These are phyloP conservation scores for Thamnidium elegans DNA, from an alignment of 192 early-diverging fungal species.

Conservation along the genomic window DNA sequence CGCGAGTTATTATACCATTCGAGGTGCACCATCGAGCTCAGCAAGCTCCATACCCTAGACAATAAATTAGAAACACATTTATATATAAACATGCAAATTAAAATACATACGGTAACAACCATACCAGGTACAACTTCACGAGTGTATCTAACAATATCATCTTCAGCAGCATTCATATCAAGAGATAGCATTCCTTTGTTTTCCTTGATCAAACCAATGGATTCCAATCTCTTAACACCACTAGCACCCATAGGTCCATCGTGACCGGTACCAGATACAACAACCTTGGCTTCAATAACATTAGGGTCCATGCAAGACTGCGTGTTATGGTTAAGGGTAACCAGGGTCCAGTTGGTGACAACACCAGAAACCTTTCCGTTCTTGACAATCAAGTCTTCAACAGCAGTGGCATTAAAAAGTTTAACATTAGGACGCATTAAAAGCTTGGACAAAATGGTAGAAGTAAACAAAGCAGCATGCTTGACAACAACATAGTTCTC, in stretches of 20 bases:
- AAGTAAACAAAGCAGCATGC: slow-evolving; percentile 72
- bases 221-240: slow-evolving; percentile 61
- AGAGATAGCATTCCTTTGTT: slow-evolving; percentile 61
- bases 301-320: slow-evolving; percentile 72
- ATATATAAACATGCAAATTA: not conserved
- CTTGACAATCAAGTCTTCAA: slow-evolving; percentile 68
- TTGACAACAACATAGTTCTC: slow-evolving; percentile 72
- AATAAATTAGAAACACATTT: slow-evolving; percentile 17
- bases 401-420: slow-evolving; percentile 74
- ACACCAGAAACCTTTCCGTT: slow-evolving; percentile 59
- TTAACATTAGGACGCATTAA: slow-evolving; percentile 61
- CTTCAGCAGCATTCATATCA: slow-evolving; percentile 70
- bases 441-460: slow-evolving; percentile 66
- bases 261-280: slow-evolving; percentile 65
- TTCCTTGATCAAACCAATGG: slow-evolving; percentile 54
- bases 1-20: slow-evolving; percentile 46
- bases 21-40: slow-evolving; percentile 63
- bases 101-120: slow-evolving; percentile 45
- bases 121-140: slow-evolving; percentile 68
- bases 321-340: slow-evolving; percentile 54
- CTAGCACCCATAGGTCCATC: slow-evolving; percentile 70
- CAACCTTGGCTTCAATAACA: slow-evolving; percentile 60
- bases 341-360: slow-evolving; percentile 76
- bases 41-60: slow-evolving; percentile 65
- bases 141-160: slow-evolving; percentile 61